Base-by-base conservation (phyloP, 306 rosid species). In the Lathyrus aphaca region DNA sequence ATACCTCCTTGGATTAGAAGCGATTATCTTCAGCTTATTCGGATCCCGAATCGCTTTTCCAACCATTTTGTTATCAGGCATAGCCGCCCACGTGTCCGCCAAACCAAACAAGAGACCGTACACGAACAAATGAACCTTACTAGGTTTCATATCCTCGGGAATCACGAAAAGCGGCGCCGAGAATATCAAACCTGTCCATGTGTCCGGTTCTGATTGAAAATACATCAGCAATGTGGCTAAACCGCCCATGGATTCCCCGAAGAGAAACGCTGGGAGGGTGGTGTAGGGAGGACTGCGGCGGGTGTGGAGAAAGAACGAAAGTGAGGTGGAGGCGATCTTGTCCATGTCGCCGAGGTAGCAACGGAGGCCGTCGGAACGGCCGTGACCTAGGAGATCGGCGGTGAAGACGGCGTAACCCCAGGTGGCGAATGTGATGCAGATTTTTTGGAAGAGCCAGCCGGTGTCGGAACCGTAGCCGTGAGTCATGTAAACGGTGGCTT, bases 391-490 rank as follows among this genome's bases (percentile, higher is more conserved):
- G 49, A 93, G 84, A 15, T 93, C 98, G 40, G 97, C 96, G 77
- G 97, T 84, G 84, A 93, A 93, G 60, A 89, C 96, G 81, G 96
- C 96, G 82, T 90, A 93, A 30, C 96, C 97, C 98, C 98, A 93
- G 45, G 59, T 62, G 75, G 98, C 69, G 88, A 73, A 90, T 74
- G 17, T 59, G 80, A 93, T 89, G 79, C 98, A 86, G 80, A 90
- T 88, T 79, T 86, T 90, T 77, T 90, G 97, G 86, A 90, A 93
- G 76, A 88, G 89, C 98, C 98, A 93, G 53, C 97, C 96, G 62
- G 97, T 82, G 81, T 93, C 98, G 86, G 97, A 93, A 66, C 98
- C 98, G 79, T 93, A 93, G 79, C 96, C 97, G 82, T 93, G 98
- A 68, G 86, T 69, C 98, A 90, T 93, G 73, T 19, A 90, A 46